Evolutionary conservation across 2,329 filamentous ascomycete genomes (phyloP), one percentile per base, ranked within the genome.

Genomic region (Hypoxylon sp.): DNA sequence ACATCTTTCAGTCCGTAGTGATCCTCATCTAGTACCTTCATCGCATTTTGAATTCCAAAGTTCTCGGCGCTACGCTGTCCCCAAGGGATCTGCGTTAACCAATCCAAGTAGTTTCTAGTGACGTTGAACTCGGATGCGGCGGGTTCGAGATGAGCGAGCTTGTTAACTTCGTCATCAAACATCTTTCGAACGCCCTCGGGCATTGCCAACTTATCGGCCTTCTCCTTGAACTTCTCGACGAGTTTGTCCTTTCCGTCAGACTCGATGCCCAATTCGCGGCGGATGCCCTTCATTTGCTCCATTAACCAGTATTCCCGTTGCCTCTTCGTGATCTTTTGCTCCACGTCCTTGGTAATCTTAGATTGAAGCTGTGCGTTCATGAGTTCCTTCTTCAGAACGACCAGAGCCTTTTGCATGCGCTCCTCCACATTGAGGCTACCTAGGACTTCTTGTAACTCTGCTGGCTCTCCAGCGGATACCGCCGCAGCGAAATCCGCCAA

Each of bases 281-380:
- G 91, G 75, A 99, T 99, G 25, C 94, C 96, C 83, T 98, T 98
- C 94, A 99, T 97, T 79, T 99, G 96, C 80, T 99, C 96, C 93
- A 97, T 96, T 48, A 99, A 83, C 92, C 94, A 98, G 81, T 98
- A 99, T 77, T 99, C 96, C 55, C 96, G 90, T 78, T 99, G 96
- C 29, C 95, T 90, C 81, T 99, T 98, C 74, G 94, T 94, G 57
- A 99, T 98, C 81, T 97, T 97, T 75, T 88, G 93, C 78, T 98
- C 96, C 16, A 99, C 96, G 76, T 99, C 96, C 81, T 97, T 97
- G 63, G 92, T 93, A 63, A 99, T 98, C 84, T 98, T 99, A 61
- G 92, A 95, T 78, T 97, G 95, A 29, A 99, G 84, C 77, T 98
- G 93, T 0, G 96, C 96, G 73, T 98, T 99, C 91, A 98, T 97